Evolutionary conservation across 2,329 filamentous ascomycete species (phyloP).

Genomic region (Nannizziopsis barbatae): DNA sequence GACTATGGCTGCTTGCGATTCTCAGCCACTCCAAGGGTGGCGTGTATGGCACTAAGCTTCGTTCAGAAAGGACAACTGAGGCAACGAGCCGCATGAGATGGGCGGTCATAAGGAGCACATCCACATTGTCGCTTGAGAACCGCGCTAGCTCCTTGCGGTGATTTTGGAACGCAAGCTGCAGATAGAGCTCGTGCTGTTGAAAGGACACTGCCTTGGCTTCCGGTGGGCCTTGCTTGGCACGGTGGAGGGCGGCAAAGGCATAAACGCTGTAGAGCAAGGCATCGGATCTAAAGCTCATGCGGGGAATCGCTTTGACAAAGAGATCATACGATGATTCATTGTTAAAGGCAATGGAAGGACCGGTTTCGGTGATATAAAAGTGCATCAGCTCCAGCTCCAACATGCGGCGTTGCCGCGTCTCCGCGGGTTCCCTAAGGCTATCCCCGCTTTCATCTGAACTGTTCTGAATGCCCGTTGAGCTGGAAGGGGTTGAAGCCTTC

Average conservation of each 20-base stretch:
- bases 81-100: slow-evolving; percentile 3
- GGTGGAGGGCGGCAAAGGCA: neutral
- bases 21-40: slow-evolving; percentile 1
- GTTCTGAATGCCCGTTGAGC: too few relatives aligned
- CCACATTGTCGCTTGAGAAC: slow-evolving; percentile 1
- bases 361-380: slow-evolving; percentile 3
- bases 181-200: too few relatives aligned
- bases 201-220: too few relatives aligned
- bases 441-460: too few relatives aligned
- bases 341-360: slow-evolving; percentile 2
- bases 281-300: neutral
- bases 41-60: neutral
- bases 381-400: slow-evolving; percentile 4
- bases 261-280: slow-evolving; percentile 1
- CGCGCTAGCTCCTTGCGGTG: neutral
- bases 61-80: slow-evolving; percentile 2
- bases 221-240: neutral
- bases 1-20: neutral
- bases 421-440: neutral
- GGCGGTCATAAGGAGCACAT: slow-evolving; percentile 1
- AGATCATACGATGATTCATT: neutral
- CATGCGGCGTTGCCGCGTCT: neutral
- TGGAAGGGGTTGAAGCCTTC: too few relatives aligned
- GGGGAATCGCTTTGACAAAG: neutral
- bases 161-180: too few relatives aligned